Evolutionary conservation across 768 basidiomycete species (phyloP), one percentile per base, ranked within the genome.

Genomic region (Suillus bovinus): DNA sequence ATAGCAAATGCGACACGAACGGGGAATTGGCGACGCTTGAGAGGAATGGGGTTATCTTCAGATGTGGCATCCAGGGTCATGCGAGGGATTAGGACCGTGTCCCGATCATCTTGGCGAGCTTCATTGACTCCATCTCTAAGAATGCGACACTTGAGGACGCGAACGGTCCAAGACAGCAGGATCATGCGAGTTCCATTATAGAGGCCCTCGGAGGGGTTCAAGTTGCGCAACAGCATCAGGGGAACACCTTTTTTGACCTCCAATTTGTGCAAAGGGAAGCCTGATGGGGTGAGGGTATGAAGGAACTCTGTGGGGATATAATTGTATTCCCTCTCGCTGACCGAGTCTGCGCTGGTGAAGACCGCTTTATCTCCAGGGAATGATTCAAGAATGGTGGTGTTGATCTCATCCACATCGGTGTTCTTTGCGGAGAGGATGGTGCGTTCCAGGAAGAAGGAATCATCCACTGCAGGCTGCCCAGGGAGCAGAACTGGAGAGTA

Each of bases 151-250:
- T 73, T 59, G 1, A 79, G 50, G 3, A 78, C 68, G n/a, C 66
- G 52, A 13, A 14, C 8, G 27, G 61, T 71, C 58, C 69, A 69
- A 57, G 29, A 64, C n/a, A 60, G 60, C 16, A 70, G 16, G 1
- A 49, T 58, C 47, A 71, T 53, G 0, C 72, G 27, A 0, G 77
- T 77, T 2, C 80, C 81, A 75, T 80, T 79, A 63, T 75, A 80
- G 0, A 81, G 65, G 0, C 80, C 78, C 29, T 69, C 46, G 0
- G 58, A 16, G 5, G 80, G 76, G 53, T 71, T 66, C 20, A 84
- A 66, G 65, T 85, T 84, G 0, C 78, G 57, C 0, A 85, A 67
- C 0, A 84, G 64, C 62, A 84, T 83, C 0, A 84, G 50, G 5
- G 79, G 72, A n/a, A 66, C 66, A 54, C 74, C 71, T 63, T 67